Base-by-base conservation (phyloP, 805 yeast species). In the Starmerella bombi region DNA sequence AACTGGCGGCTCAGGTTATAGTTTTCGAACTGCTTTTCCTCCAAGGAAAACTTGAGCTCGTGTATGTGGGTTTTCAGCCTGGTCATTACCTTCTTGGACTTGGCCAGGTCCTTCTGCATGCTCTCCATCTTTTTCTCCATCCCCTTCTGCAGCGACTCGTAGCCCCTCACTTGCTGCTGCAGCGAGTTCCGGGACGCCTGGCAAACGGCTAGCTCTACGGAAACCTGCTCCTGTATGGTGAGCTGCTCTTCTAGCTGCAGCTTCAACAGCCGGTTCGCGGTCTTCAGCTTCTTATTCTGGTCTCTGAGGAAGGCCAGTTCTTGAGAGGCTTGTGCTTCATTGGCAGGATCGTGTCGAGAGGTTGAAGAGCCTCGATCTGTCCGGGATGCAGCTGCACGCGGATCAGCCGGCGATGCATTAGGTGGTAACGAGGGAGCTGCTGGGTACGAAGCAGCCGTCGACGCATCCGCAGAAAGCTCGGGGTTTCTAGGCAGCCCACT, bases 21-120 rank as follows among this genome's bases (percentile, higher is more conserved):
- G 42, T 58, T 59, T 37, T 60, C 64, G 46, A 60, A 52, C 7
- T 56, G 54, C 46, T 53, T 52, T 34, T 59, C 62, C 42, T 60
- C 63, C 4, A 60, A 46, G 3, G 61, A 48, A 25, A 59, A 47
- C 44, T 59, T 58, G 20, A 56, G 49, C 30, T 59, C 64, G 34
- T 54, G 57, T 23, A 59, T 32, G 19, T 48, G 47, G 4, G 57
- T 44, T 34, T 52, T 54, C 12, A 58, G 52, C 15, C 53, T 49
- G 2, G 48, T 39, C 25, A 52, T 45, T 4, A 46, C 34, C 12
- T 52, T 41, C 31, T 51, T 47, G 5, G 53, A 43, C 14, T 52
- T 39, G 14, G 54, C 43, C 23, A 48, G 47, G n/a, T 45, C 56
- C 17, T 50, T 43, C 42, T 52, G 57, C 25, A 43, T 37, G 4